These are phyloP conservation scores for Umbelopsis ramanniana DNA, from an alignment of 192 early-diverging fungal species.

Conservation along the genomic window DNA sequence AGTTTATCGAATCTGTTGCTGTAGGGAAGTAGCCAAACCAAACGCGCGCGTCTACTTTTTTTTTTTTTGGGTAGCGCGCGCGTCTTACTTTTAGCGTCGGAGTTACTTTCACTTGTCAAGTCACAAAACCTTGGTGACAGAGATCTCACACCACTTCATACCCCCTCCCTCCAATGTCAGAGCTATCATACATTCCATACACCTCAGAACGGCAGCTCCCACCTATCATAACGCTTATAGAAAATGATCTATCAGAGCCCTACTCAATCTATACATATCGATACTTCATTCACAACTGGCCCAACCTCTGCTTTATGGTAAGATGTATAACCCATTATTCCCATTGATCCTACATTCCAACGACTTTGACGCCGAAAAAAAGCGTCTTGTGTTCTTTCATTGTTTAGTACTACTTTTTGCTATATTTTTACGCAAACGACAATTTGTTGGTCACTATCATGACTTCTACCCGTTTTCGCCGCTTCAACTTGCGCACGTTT, in stretches of 20 bases:
- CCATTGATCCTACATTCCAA: not conserved
- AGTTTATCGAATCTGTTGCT: too few relatives aligned
- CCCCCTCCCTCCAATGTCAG: not conserved
- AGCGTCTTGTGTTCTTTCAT: too few relatives aligned
- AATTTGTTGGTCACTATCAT: too few relatives aligned
- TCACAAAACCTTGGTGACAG: not conserved
- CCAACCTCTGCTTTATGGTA: constrained; percentile 84
- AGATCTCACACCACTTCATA: not conserved
- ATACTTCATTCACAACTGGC: constrained; percentile 94
- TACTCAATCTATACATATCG: constrained; percentile 98
- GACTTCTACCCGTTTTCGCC: too few relatives aligned
- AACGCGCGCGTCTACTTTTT: too few relatives aligned
- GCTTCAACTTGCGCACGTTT: not conserved
- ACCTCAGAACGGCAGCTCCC: constrained; percentile 77
- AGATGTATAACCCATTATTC: constrained; percentile 6
- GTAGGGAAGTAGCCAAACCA: not conserved
- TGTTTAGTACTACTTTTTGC: too few relatives aligned
- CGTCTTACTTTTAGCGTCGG: too few relatives aligned
- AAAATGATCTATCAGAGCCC: constrained; percentile 95
- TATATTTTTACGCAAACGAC: too few relatives aligned
- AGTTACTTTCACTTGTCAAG: not conserved
- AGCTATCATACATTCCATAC: constrained; percentile 61
- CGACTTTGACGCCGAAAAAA: too few relatives aligned
- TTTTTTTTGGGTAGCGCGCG: too few relatives aligned
- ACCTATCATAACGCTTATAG: constrained; percentile 79